A percentile compares a stretch with the other conserved stretches of the same genome.
Conservation (phyloP, 192 early-diverging fungal species). For the Funneliformis geosporum region DNA sequence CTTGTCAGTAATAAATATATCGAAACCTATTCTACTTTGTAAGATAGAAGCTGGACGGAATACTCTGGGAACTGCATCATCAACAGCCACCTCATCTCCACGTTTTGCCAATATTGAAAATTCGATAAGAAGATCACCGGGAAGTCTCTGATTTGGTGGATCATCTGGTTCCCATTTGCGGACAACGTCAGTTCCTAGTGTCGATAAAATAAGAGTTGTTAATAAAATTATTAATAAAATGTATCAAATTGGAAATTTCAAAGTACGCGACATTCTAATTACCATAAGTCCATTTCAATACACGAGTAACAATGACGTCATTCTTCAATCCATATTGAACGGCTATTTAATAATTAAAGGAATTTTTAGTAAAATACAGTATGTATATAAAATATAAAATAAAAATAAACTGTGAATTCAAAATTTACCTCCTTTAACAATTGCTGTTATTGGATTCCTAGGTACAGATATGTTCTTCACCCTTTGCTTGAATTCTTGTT, state of each 20-base stretch:
- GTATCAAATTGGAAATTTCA: background rate
- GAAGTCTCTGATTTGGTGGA: background rate
- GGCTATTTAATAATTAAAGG: constrained; percentile 25
- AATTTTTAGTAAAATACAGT: too few relatives aligned
- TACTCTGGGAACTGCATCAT: background rate
- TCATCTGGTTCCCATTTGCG: background rate
- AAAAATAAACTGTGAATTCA: too few relatives aligned
- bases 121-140: background rate
- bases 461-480: constrained; percentile 50
- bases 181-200: background rate
- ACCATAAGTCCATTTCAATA: constrained; percentile 22
- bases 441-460: constrained; percentile 48
- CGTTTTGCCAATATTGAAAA: background rate
- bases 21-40: background rate
- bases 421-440: constrained; percentile 45
- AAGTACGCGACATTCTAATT: background rate
- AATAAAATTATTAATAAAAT: too few relatives aligned
- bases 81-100: background rate
- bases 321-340: constrained; percentile 52
- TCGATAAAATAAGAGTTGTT: too few relatives aligned
- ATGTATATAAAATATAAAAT: too few relatives aligned
- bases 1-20: background rate
- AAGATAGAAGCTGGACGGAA: background rate
- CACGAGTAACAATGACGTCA: constrained; percentile 29
- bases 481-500: constrained; percentile 45